Conservation (phyloP, 352 stramenopile genomes). For the Globisporangium uncinulatum region DNA sequence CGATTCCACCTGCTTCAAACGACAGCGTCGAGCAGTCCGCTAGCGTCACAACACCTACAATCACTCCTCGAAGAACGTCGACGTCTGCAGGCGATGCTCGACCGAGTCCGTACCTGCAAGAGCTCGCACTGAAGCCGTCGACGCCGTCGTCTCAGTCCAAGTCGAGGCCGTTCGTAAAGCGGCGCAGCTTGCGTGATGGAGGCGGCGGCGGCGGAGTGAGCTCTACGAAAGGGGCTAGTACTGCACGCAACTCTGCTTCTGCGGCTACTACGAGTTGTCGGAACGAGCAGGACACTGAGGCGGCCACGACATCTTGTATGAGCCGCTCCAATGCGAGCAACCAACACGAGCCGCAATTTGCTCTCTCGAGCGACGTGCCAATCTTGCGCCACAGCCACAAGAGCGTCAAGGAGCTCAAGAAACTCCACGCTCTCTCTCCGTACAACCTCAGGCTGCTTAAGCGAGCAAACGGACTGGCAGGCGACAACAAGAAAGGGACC, state of each 20-base stretch:
- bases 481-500: constrained; percentile 10
- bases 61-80: constrained; percentile 4
- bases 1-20: background rate
- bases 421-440: constrained; percentile 47
- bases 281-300: background rate
- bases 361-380: constrained; percentile 11
- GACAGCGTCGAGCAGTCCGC: background rate
- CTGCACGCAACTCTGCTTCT: background rate
- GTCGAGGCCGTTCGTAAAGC: constrained; percentile 6
- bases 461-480: background rate
- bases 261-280: background rate
- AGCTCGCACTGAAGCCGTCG: constrained; percentile 7
- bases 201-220: constrained; percentile 10
- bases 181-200: constrained; percentile 67
- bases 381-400: constrained; percentile 64
- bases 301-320: background rate
- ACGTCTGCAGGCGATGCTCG: constrained; percentile 4
- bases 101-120: constrained; percentile 13
- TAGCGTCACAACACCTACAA: background rate
- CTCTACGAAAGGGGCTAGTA: background rate
- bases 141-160: constrained; percentile 4
- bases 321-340: constrained; percentile 4
- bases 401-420: constrained; percentile 56
- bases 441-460: constrained; percentile 38
- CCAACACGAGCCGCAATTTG: constrained; percentile 5